These are phyloP conservation scores for Canavalia ensiformis DNA, from an alignment of 306 rosid species.

Conservation along the genomic window DNA sequence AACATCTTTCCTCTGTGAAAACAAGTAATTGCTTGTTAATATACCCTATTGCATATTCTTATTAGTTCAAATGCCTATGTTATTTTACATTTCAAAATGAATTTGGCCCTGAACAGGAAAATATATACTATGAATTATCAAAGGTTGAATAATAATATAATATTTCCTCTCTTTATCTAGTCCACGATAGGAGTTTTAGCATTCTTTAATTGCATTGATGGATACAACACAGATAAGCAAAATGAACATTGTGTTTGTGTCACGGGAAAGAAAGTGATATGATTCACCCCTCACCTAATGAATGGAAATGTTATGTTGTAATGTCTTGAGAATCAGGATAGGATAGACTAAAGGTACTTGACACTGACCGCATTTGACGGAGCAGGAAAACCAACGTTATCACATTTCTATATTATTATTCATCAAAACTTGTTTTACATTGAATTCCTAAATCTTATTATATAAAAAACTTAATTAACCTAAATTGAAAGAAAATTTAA, in stretches of 20 bases:
- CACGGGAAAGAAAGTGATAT: not conserved
- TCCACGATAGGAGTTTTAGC: constrained; percentile 17
- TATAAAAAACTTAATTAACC: too few relatives aligned
- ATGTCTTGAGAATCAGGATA: too few relatives aligned
- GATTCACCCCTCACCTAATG: too few relatives aligned
- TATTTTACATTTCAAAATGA: constrained; percentile 27
- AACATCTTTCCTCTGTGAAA: constrained; percentile 1
- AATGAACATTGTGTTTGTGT: constrained; percentile 29
- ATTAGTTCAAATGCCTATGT: constrained; percentile 10
- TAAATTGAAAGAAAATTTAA: too few relatives aligned
- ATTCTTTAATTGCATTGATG: constrained; percentile 26
- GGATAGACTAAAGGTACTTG: too few relatives aligned
- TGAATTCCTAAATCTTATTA: too few relatives aligned
- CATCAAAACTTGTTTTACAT: too few relatives aligned
- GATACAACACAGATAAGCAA: not conserved
- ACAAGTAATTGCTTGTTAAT: constrained; percentile 28
- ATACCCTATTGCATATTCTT: constrained; percentile 1
- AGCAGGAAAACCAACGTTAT: too few relatives aligned
- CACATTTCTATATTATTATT: too few relatives aligned
- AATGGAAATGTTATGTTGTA: too few relatives aligned
- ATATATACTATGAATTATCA: not conserved
- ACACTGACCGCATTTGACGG: too few relatives aligned
- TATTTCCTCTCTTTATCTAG: not conserved
- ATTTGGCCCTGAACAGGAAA: constrained; percentile 19
- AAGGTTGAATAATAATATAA: not conserved